Percentiles rank a stretch among this genome's conserved stretches.
Conservation (phyloP, 371 early-diverging fungal species). For the Capniomyces stellatus region DNA sequence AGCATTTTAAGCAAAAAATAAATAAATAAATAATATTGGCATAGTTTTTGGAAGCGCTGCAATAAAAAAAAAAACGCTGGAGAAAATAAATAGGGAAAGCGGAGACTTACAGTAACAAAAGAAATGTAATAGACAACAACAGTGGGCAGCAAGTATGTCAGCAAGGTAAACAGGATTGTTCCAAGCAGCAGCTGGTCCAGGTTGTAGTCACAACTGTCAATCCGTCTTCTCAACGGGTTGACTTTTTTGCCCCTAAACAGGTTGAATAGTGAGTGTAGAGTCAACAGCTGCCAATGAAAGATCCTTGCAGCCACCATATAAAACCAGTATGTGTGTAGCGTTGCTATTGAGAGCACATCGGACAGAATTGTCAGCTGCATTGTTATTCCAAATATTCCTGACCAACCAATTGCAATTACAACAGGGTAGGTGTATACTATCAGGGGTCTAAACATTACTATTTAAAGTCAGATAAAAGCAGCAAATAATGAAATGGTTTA, state of each 20-base stretch:
- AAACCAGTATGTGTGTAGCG: conserved; percentile 82
- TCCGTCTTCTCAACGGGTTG: conserved; percentile 76
- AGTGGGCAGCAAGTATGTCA: conserved; percentile 88
- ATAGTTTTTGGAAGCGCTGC: no score
- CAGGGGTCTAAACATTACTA: conserved; percentile 16
- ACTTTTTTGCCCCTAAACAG: conserved; percentile 82
- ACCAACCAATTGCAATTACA: conserved; percentile 50
- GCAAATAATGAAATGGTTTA: not conserved
- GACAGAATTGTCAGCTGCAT: conserved; percentile 63
- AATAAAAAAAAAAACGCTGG: no score
- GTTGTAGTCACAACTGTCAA: conserved; percentile 88
- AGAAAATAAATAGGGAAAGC: no score
- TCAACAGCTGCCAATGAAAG: conserved; percentile 75
- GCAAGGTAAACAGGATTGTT: conserved; percentile 79
- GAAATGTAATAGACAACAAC: conserved; percentile 68
- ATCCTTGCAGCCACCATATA: conserved; percentile 82
- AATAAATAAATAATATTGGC: no score
- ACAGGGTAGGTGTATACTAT: conserved; percentile 34
- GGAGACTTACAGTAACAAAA: not conserved
- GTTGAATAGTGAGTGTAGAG: conserved; percentile 68
- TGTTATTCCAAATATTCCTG: conserved; percentile 67
- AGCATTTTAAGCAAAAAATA: no score
- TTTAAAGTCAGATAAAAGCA: no score
- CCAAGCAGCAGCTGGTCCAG: conserved; percentile 88
- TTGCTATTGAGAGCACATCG: conserved; percentile 64